Evolutionary conservation across 1,139 yeast species (phyloP).

Genomic region (Candida mesenterica): DNA sequence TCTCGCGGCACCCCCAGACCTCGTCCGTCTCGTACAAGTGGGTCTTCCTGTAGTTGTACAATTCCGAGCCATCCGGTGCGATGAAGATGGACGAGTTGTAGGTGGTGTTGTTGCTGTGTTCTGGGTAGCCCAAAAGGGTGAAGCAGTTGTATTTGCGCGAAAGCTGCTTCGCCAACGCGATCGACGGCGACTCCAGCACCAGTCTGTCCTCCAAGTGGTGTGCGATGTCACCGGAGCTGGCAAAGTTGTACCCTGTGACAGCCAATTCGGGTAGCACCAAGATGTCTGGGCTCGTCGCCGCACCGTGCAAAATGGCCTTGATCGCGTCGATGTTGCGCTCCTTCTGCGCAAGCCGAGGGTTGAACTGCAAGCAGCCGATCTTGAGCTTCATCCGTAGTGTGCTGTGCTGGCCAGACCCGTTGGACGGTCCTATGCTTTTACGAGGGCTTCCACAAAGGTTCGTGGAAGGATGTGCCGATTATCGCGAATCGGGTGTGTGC

Average conservation of each 20-base stretch:
- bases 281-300: slow-evolving; percentile 39
- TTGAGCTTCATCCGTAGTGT: slow-evolving; percentile 34
- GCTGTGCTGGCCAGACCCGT: neutral
- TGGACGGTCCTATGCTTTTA: too few species aligned
- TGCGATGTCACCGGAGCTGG: slow-evolving; percentile 46
- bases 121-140: slow-evolving; percentile 85
- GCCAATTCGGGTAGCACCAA: slow-evolving; percentile 83
- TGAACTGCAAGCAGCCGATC: slow-evolving; percentile 68
- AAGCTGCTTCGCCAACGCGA: slow-evolving; percentile 55
- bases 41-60: slow-evolving; percentile 73
- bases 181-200: slow-evolving; percentile 31
- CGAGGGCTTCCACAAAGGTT: neutral
- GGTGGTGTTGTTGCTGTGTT: slow-evolving; percentile 28
- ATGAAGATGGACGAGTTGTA: slow-evolving; percentile 76
- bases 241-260: slow-evolving; percentile 79
- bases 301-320: slow-evolving; percentile 25
- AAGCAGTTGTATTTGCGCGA: slow-evolving; percentile 56
- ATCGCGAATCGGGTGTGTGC: too few species aligned
- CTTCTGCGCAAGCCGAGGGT: slow-evolving; percentile 61
- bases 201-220: slow-evolving; percentile 56
- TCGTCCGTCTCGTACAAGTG: slow-evolving; percentile 81
- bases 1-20: slow-evolving; percentile 75
- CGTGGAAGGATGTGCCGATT: neutral
- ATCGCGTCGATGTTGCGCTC: slow-evolving; percentile 55
- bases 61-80: slow-evolving; percentile 53